Base-by-base conservation (phyloP, 2,329 filamentous ascomycete genomes). In the Ophiosphaerella korrae region DNA sequence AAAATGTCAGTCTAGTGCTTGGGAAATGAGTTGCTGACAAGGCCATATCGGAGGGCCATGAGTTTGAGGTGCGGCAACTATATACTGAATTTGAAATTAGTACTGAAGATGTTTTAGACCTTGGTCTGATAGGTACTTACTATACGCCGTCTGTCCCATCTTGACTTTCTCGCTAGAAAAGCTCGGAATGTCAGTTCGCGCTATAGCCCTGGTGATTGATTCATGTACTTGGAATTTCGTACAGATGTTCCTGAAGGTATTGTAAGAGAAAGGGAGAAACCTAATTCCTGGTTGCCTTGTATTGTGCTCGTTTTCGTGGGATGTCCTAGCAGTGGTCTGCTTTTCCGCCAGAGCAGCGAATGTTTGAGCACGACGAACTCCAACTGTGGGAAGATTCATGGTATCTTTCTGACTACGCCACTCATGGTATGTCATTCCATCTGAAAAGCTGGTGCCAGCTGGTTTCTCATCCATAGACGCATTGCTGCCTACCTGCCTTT, bases 41-140 rank as follows among this genome's bases (percentile, higher is more conserved):
- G 14, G 58, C 61, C 11, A 60, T 26, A 45, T 64, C 61, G 12
- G 9, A 40, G 2, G 33, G 36, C 61, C 61, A 64, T 13, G 58
- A 45, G 14, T 62, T 58, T 8, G 52, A 34, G 0, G 58, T 53
- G 7, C 61, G 58, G 29, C 57, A 64, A 39, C 48, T 60, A 39
- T 60, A 64, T 0, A 64, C 61, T 64, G 24, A 45, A 40, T 29
- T 29, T 29, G 5, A 5, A 51, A 29, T 35, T 24, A 44, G 13
- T 5, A 14, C 26, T 16, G 29, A 5, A 23, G 14, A 7, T 11
- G 36, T 4, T 26, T 6, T 29, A 6, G 26, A 21, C 3, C 18
- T 31, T 8, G 9, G 35, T 2, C 9, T 13, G 16, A 26, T 14
- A 29, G 26, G 7, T 29, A 29, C 52, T 36, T 47, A 63, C 55